Conservation (phyloP, 495 filamentous ascomycete species). For the Neurospora sp. region DNA sequence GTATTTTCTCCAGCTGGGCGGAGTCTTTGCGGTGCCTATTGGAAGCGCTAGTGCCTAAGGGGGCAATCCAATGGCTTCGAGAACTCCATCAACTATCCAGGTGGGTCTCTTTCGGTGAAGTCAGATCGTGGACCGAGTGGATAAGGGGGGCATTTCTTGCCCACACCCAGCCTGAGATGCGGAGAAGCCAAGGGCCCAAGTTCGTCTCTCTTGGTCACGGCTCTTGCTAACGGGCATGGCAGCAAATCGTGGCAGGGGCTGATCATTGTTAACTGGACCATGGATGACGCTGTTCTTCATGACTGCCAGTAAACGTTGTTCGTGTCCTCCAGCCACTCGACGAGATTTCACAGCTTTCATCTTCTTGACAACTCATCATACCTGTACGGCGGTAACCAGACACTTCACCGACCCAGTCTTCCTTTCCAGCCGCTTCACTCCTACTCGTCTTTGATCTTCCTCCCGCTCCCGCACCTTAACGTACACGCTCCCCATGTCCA, state of each 20-base stretch:
- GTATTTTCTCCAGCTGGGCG: not conserved
- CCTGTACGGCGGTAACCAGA: not conserved
- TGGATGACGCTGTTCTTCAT: not conserved
- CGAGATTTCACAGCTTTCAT: not conserved
- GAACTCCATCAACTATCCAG: conserved; percentile 4
- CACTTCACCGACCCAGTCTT: conserved; percentile 1
- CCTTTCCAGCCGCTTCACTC: not conserved
- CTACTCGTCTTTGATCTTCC: not conserved
- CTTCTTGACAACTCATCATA: conserved; percentile 1
- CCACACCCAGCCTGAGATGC: conserved; percentile 1
- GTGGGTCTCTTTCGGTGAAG: not conserved
- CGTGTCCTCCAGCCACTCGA: not conserved
- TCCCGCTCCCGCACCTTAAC: not conserved
- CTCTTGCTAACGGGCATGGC: conserved; percentile 7
- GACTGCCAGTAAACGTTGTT: not conserved
- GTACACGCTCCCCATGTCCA: not conserved
- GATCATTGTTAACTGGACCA: not conserved
- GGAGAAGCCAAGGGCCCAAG: conserved; percentile 4
- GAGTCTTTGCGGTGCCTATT: conserved; percentile 5
- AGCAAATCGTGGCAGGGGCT: not conserved
- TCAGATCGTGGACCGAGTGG: conserved; percentile 1
- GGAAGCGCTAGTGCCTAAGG: conserved; percentile 3
- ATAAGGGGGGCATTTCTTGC: conserved; percentile 1
- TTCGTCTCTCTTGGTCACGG: conserved; percentile 7
- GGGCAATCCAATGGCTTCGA: conserved; percentile 1